These are phyloP conservation scores for Penicillium pancosmium DNA, from an alignment of 495 filamentous ascomycete genomes.

Conservation along the genomic window DNA sequence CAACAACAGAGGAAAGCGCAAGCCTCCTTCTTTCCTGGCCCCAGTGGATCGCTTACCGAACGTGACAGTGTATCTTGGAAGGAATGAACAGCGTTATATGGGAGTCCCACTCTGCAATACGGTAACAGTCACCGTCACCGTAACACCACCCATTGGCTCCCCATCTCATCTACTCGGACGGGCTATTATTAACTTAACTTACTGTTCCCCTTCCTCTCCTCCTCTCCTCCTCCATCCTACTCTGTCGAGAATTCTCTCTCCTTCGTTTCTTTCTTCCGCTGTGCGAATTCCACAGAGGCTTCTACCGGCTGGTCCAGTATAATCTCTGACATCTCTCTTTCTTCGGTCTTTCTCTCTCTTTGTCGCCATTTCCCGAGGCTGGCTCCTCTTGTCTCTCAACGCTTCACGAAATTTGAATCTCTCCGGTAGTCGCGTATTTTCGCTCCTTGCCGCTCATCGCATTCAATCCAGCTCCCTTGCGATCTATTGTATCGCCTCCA, in stretches of 20 bases:
- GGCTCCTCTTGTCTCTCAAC: constrained; percentile 36
- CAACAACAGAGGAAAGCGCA: too few relatives aligned
- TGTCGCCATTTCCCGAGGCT: constrained; percentile 34
- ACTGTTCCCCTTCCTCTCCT: constrained; percentile 26
- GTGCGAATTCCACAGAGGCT: constrained; percentile 45
- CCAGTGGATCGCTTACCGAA: too few relatives aligned
- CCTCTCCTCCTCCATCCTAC: constrained; percentile 17
- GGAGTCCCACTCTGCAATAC: not conserved
- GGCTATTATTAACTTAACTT: constrained; percentile 15
- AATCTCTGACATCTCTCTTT: constrained; percentile 40
- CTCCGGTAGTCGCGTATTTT: constrained; percentile 12
- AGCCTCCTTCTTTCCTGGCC: too few relatives aligned
- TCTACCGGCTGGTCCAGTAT: constrained; percentile 49
- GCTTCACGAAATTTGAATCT: constrained; percentile 10
- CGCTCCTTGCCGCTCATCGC: constrained; percentile 19
- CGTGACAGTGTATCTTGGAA: too few relatives aligned
- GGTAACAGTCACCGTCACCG: not conserved
- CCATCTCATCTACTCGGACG: not conserved
- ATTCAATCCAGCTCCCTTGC: not conserved
- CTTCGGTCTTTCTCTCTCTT: constrained; percentile 34
- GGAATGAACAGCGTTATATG: too few relatives aligned
- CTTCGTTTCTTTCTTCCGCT: constrained; percentile 47
- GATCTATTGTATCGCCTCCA: too few relatives aligned
- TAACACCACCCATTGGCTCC: not conserved
- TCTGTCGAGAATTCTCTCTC: constrained; percentile 18